Conservation (phyloP, 2,329 filamentous ascomycete species). For the Ophiostoma ulmi region DNA sequence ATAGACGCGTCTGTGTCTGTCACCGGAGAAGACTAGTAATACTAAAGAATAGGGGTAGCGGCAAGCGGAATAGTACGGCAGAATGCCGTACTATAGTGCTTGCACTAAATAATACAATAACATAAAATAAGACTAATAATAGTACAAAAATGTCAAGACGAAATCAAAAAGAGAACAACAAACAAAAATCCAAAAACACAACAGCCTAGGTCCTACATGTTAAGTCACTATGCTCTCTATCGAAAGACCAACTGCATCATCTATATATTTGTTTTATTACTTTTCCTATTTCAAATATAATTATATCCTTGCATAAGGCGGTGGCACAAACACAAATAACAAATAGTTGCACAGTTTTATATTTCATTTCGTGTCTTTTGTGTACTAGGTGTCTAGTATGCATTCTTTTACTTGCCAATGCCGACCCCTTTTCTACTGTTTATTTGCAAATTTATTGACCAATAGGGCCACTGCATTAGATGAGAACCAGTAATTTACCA, state of each 20-base stretch:
- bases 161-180: no score
- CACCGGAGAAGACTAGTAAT: no score
- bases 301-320: background rate
- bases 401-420: background rate
- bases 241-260: background rate
- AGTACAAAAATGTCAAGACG: no score
- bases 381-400: background rate
- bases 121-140: no score
- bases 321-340: conserved; percentile 1
- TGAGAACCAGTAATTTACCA: background rate
- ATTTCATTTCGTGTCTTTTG: background rate
- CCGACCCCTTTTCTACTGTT: background rate
- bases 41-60: no score
- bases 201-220: no score
- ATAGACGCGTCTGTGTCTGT: no score
- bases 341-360: conserved; percentile 10
- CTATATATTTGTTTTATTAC: background rate
- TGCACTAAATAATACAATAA: no score
- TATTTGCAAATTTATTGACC: background rate
- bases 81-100: no score
- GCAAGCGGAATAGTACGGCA: no score
- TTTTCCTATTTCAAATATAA: background rate
- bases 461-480: background rate
- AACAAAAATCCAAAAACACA: no score
- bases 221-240: background rate